These are phyloP conservation scores for Ichthyophthirius multifiliis DNA, from an alignment of 169 alveolate species.

Conservation along the genomic window DNA sequence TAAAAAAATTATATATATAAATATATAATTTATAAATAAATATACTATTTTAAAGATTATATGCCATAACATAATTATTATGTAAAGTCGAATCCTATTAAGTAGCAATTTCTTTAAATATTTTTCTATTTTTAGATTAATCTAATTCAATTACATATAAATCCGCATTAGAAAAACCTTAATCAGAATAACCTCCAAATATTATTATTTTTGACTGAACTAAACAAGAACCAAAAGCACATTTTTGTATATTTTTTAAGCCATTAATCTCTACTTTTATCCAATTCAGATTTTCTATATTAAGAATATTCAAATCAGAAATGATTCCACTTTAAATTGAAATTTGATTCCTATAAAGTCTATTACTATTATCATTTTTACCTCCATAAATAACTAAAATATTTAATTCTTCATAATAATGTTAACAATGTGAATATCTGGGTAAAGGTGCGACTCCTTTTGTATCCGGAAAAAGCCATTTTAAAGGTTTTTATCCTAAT, in stretches of 20 bases:
- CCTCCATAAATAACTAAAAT: constrained; percentile 75
- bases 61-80: not conserved
- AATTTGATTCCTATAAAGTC: not conserved
- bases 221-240: constrained; percentile 17
- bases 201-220: constrained; percentile 39
- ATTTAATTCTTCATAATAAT: constrained; percentile 58
- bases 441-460: constrained; percentile 66
- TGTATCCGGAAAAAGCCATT: constrained; percentile 51
- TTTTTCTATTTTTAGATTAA: constrained; percentile 13
- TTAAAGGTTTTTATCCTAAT: constrained; percentile 67
- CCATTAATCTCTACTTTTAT: constrained; percentile 29
- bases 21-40: not conserved
- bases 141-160: constrained; percentile 25
- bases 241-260: not conserved
- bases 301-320: constrained; percentile 45
- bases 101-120: constrained; percentile 19
- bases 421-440: constrained; percentile 66
- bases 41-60: not conserved
- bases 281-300: constrained; percentile 37
- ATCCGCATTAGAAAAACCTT: constrained; percentile 32
- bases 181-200: constrained; percentile 44
- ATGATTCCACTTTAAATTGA: constrained; percentile 22
- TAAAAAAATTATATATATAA: not conserved
- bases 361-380: constrained; percentile 60
- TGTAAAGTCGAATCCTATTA: not conserved